These are phyloP conservation scores for Alternaria solani DNA, from an alignment of 2,329 filamentous ascomycete genomes.

Conservation along the genomic window DNA sequence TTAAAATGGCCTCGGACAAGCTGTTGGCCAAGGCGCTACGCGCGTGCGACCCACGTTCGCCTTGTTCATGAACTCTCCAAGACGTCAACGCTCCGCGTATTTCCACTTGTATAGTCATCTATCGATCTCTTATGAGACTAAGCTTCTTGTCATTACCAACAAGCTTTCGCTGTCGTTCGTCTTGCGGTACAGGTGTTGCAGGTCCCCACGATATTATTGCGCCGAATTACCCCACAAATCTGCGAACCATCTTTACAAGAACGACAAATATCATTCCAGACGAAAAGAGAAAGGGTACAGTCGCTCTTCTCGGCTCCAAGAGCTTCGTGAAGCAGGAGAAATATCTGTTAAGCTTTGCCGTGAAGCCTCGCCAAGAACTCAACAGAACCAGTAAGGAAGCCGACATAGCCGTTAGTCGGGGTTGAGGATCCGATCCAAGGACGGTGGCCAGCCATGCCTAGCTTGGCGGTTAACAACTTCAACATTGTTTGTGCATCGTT, in stretches of 20 bases:
- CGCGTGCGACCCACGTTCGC: slow-evolving; percentile 8
- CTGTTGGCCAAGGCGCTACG: slow-evolving; percentile 24
- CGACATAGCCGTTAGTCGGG: slow-evolving; percentile 5
- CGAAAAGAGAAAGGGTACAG: not conserved
- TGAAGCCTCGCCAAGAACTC: slow-evolving; percentile 18
- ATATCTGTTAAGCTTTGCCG: slow-evolving; percentile 5
- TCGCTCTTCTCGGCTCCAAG: not conserved
- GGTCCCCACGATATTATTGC: not conserved
- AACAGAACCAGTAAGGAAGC: slow-evolving; percentile 6
- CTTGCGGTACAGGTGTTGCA: not conserved
- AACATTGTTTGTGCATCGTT: slow-evolving; percentile 83
- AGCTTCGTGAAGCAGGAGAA: not conserved
- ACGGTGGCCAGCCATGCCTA: slow-evolving; percentile 60
- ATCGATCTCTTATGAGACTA: not conserved
- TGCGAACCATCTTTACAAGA: not conserved
- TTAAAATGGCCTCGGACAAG: slow-evolving; percentile 8
- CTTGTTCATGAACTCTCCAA: slow-evolving; percentile 8
- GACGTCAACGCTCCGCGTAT: not conserved
- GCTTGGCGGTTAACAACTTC: slow-evolving; percentile 75
- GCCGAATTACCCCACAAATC: slow-evolving; percentile 1
- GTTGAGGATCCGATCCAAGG: not conserved
- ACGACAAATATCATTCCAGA: not conserved
- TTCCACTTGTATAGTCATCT: not conserved
- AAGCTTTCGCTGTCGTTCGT: not conserved
- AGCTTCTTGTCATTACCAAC: not conserved